phyloP scores from a whole-genome alignment of 2,329 filamentous ascomycete species.

The Beauveria varroae region DNA sequence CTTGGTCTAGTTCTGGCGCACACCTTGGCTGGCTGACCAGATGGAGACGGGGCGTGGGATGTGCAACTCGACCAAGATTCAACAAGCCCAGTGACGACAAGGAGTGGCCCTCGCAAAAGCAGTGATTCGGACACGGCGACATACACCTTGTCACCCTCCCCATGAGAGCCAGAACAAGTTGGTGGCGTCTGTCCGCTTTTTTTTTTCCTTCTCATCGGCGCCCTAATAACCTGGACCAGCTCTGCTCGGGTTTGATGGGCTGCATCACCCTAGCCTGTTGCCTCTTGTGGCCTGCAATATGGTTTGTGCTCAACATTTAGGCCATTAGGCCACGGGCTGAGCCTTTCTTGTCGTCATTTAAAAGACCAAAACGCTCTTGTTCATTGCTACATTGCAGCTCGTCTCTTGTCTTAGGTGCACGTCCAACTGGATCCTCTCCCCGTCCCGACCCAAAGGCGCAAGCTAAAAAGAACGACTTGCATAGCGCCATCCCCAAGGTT shows the following conservation, averaged over 20 bases:
- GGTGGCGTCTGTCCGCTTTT: not conserved
- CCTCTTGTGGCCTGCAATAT: not conserved
- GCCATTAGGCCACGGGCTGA: not conserved
- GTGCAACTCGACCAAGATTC: not conserved
- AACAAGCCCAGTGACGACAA: not conserved
- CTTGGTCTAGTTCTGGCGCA: not conserved
- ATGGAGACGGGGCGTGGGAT: not conserved
- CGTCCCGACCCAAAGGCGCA: constrained; percentile 3
- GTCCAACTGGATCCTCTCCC: constrained; percentile 4
- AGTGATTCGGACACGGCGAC: not conserved
- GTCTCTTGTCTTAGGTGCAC: constrained; percentile 5
- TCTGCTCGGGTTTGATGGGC: not conserved
- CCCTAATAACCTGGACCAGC: not conserved
- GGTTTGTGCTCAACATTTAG: constrained; percentile 5
- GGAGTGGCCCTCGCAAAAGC: not conserved
- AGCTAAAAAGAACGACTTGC: constrained; percentile 7
- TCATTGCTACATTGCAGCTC: constrained; percentile 2
- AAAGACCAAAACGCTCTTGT: constrained; percentile 1
- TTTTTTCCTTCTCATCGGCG: not conserved
- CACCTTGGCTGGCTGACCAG: not conserved
- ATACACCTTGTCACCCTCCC: not conserved
- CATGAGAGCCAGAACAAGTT: not conserved
- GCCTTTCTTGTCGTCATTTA: not conserved
- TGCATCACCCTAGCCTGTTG: not conserved
- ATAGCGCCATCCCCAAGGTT: constrained; percentile 5